Base-by-base conservation (phyloP, 2,329 filamentous ascomycete genomes). In the Xylaria sp. region DNA sequence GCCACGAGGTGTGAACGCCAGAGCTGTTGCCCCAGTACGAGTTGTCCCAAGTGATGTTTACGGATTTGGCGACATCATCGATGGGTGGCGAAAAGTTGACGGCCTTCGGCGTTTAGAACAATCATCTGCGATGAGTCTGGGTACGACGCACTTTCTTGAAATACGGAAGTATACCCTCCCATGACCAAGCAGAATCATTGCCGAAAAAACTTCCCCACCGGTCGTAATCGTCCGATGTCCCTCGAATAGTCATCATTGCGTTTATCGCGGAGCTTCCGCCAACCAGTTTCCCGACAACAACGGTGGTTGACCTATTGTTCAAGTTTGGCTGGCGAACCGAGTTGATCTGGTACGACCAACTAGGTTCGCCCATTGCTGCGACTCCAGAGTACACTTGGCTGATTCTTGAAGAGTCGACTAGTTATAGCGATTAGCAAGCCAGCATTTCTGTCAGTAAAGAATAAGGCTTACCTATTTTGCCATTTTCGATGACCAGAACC, bases 11-110 rank as follows among this genome's bases (percentile, higher is more conserved):
- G 34, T 80, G 78, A 23, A 82, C 78, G 0, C 72, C 75, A 10
- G 79, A 81, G 1, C 72, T 76, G 23, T 78, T 77, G 0, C 80
- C 80, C 80, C 80, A 82, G 69, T 76, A 81, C 0, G 73, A 76
- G 4, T 73, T 64, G 58, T 81, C 76, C 63, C 77, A 80, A 13
- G 69, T 74, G 60, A 81, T 74, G 57, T 77, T 78, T 50, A 76
- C 71, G 1, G 74, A 72, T 41, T 76, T 59, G 1, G 71, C 73
- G 18, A 77, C 71, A 6, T 39, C 62, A 20, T 58, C 53, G 13
- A 73, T 71, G 0, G 76, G 76, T 0, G 73, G 74, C 1, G 72
- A 72, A 53, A 76, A 74, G 25, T 62, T 60, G 20, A 72, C n/a
- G 23, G 70, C 70, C 66, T 72, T 60, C 9, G 39, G 18, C 1